phyloP scores from a whole-genome alignment of 2,329 filamentous ascomycete genomes.

The Lecanicillium sp. region DNA sequence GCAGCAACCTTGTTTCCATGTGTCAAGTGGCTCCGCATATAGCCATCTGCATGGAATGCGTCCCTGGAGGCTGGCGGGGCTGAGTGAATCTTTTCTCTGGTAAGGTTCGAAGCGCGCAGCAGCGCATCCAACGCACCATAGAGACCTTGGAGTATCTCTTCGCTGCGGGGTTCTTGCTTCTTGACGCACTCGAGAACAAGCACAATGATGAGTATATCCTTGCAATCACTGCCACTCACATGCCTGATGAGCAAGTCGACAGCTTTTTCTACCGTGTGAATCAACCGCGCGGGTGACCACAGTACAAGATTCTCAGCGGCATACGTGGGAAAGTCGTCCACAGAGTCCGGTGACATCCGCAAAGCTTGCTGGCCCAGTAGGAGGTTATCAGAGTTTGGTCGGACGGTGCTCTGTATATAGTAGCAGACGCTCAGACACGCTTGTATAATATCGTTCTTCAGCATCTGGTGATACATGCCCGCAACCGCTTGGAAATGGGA shows the following conservation, averaged over 20 bases:
- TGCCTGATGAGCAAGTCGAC: slow-evolving; percentile 36
- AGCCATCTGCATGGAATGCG: slow-evolving; percentile 18
- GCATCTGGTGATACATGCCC: slow-evolving; percentile 44
- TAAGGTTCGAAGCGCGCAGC: slow-evolving; percentile 34
- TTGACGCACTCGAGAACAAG: slow-evolving; percentile 40
- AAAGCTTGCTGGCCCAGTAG: slow-evolving; percentile 22
- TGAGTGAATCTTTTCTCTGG: slow-evolving; percentile 25
- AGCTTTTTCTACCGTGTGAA: slow-evolving; percentile 37
- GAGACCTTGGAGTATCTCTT: slow-evolving; percentile 33
- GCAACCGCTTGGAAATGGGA: slow-evolving; percentile 39
- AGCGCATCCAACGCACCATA: slow-evolving; percentile 36
- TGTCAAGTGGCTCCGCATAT: slow-evolving; percentile 18
- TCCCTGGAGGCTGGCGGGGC: slow-evolving; percentile 10
- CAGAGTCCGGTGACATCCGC: slow-evolving; percentile 25
- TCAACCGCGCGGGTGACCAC: slow-evolving; percentile 34
- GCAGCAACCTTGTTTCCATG: slow-evolving; percentile 19
- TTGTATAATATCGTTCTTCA: slow-evolving; percentile 48
- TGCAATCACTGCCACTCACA: slow-evolving; percentile 41
- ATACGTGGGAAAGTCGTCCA: slow-evolving; percentile 26
- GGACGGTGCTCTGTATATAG: slow-evolving; percentile 35
- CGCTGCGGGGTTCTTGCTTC: slow-evolving; percentile 30
- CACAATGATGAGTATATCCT: slow-evolving; percentile 41
- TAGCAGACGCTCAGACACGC: slow-evolving; percentile 48
- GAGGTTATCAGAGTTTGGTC: slow-evolving; percentile 20
- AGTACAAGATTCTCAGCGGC: slow-evolving; percentile 28